These are phyloP conservation scores for Aspergillus cavernicola DNA, from an alignment of 495 filamentous ascomycete genomes.

Conservation along the genomic window DNA sequence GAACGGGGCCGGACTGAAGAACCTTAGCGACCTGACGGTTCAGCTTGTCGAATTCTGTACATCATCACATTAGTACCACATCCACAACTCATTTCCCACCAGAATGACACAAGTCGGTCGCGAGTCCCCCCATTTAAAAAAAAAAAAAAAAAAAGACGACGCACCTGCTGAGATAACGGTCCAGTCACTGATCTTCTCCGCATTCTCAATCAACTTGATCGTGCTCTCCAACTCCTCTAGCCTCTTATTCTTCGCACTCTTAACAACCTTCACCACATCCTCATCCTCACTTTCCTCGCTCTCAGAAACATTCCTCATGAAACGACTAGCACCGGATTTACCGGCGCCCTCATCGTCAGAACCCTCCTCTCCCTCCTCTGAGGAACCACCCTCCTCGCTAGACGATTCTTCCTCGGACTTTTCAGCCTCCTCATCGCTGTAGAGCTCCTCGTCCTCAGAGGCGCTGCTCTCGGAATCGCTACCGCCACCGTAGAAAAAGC, in stretches of 20 bases:
- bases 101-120: slow-evolving; percentile 7
- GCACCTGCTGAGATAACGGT: slow-evolving; percentile 82
- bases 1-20: slow-evolving; percentile 67
- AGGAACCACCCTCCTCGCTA: slow-evolving; percentile 60
- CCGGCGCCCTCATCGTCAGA: slow-evolving; percentile 60
- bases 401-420: slow-evolving; percentile 63
- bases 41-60: slow-evolving; percentile 90
- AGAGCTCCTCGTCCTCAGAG: slow-evolving; percentile 89
- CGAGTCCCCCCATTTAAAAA: not conserved
- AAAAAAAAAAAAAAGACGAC: slow-evolving; percentile 22
- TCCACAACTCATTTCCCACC: slow-evolving; percentile 6
- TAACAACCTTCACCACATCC: slow-evolving; percentile 75
- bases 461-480: slow-evolving; percentile 72
- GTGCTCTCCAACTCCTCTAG: slow-evolving; percentile 88
- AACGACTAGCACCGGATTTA: slow-evolving; percentile 69
- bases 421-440: slow-evolving; percentile 60
- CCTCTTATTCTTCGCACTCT: slow-evolving; percentile 97
- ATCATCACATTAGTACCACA: slow-evolving; percentile 20
- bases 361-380: slow-evolving; percentile 53
- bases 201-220: slow-evolving; percentile 89
- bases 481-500: slow-evolving; percentile 92
- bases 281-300: slow-evolving; percentile 84
- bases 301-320: slow-evolving; percentile 73
- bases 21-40: slow-evolving; percentile 85
- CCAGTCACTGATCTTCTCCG: slow-evolving; percentile 96